Base-by-base conservation (phyloP, 345 rosid genomes). In the Fremontodendron californicum region DNA sequence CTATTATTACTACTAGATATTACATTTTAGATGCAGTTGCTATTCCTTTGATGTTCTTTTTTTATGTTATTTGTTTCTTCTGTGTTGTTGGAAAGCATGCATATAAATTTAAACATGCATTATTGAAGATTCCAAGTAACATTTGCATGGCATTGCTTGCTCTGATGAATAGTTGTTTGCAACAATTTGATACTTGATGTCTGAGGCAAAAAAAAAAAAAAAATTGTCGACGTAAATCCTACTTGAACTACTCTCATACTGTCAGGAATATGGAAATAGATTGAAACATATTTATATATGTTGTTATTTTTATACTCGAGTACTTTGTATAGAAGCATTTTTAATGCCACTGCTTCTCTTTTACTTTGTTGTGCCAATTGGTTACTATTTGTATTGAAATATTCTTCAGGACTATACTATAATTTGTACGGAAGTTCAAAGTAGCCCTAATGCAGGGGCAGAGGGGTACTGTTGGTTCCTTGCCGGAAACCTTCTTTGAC, bases 401-500 rank as follows among this genome's bases (percentile, higher is more conserved):
- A 79, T 77, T 81, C 61, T 74, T 66, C 82, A 76, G 63, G 74
- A 51, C 9, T 35, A 67, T 43, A 76, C 25, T 25, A n/a, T 75
- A 61, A 68, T 63, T 81, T 58, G 16, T 58, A 12, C 61, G 80
- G 72, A 57, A 60, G 55, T 73, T 65, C n/a, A 21, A 55, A 67
- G 37, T 61, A 78, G 74, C 87, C 88, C 87, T 79, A 82, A 94
- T 94, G 97, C 97, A 91, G 85, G 88, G 98, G 88, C 92, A 90
- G 78, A 90, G 92, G 82, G 90, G 92, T 74, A 82, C 88, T 5
- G 78, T 93, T 45, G 91, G 93, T 82, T 91, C 94, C 76, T 81
- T 91, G 77, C 88, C 97, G 65, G 97, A 88, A 78, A 75, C 88
- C 29, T 80, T 94, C 84, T 87, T 90, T 78, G 98, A 95, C 65